These are phyloP conservation scores for Croton setiger DNA, from an alignment of 441 rosid species.

Conservation along the genomic window DNA sequence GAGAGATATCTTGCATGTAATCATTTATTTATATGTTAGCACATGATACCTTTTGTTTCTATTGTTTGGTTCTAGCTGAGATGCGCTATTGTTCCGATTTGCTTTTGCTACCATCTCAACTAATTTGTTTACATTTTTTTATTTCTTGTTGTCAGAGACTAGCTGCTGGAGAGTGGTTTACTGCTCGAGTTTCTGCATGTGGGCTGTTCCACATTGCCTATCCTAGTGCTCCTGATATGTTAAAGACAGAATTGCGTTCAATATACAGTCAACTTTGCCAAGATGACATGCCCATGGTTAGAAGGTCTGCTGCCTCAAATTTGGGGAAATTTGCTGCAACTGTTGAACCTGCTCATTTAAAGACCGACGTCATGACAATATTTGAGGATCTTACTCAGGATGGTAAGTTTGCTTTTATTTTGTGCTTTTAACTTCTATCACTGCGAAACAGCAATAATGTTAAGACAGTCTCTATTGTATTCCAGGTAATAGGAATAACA, in stretches of 20 bases:
- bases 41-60: neutral
- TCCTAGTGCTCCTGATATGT: constrained; percentile 62
- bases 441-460: constrained; percentile 8
- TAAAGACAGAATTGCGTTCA: constrained; percentile 73
- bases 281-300: constrained; percentile 99
- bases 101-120: neutral
- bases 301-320: constrained; percentile 95
- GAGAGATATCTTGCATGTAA: neutral
- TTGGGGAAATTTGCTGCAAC: constrained; percentile 97
- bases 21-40: neutral
- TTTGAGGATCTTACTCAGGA: constrained; percentile 87
- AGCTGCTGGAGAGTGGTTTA: constrained; percentile 96
- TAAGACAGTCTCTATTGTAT: neutral
- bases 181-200: constrained; percentile 92
- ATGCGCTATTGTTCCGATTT: neutral
- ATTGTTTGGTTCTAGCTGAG: neutral
- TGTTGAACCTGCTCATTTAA: constrained; percentile 75
- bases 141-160: constrained; percentile 49
- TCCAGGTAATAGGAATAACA: neutral
- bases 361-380: constrained; percentile 75
- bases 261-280: constrained; percentile 76
- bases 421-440: neutral
- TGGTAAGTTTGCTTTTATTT: constrained; percentile 44
- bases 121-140: neutral
- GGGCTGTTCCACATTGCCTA: constrained; percentile 90